Conservation (phyloP, 75 land plant species). For the Picea glauca region DNA sequence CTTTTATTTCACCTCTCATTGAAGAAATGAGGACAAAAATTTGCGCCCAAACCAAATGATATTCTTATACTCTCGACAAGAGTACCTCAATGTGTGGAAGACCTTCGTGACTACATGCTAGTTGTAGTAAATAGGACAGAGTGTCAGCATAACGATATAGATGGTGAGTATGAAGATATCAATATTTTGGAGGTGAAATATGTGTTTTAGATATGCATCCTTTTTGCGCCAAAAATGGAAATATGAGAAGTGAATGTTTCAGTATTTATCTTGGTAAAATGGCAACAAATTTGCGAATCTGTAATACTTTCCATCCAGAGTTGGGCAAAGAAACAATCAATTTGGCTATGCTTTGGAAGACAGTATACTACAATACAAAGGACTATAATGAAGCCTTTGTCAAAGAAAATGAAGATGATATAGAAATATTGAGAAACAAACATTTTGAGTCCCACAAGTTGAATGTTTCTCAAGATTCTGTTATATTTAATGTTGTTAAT, state of each 20-base stretch:
- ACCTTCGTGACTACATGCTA: background rate
- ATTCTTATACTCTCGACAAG: slow-evolving; percentile 14
- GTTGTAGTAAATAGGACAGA: background rate
- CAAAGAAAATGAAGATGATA: background rate
- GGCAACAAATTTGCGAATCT: slow-evolving; percentile 36
- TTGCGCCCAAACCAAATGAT: background rate
- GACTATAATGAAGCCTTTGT: background rate
- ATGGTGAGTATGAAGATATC: background rate
- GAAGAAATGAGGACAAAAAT: slow-evolving; percentile 48
- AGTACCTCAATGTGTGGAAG: background rate
- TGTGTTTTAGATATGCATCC: background rate
- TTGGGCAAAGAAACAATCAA: slow-evolving; percentile 8
- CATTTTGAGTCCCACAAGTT: slow-evolving; percentile 13
- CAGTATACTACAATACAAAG: slow-evolving; percentile 12
- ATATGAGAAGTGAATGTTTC: background rate
- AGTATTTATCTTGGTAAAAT: slow-evolving; percentile 35
- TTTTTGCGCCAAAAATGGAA: background rate
- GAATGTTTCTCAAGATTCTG: slow-evolving; percentile 53
- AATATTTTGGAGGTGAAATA: background rate
- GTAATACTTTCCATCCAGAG: slow-evolving; percentile 34
- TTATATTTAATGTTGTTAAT: slow-evolving; percentile 22
- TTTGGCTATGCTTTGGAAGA: slow-evolving; percentile 16
- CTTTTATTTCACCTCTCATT: slow-evolving; percentile 38
- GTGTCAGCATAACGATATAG: too few species aligned
- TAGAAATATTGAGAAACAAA: background rate